Conservation (phyloP, 768 basidiomycete genomes). For the Pisolithus marmoratus region DNA sequence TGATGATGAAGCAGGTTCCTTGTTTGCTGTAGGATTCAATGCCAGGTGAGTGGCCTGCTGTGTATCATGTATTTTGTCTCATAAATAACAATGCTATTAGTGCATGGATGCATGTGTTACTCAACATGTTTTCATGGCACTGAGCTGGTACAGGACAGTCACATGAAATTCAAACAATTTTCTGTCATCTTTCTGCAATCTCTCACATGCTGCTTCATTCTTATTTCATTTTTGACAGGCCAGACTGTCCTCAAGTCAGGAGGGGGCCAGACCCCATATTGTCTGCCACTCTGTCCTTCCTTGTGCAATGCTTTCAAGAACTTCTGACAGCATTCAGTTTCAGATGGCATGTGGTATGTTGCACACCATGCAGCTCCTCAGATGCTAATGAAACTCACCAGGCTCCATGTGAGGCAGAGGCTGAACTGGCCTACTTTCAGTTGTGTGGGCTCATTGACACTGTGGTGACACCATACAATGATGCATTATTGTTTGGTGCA, state of each 20-base stretch:
- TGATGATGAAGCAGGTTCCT: neutral
- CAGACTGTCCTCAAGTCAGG: slow-evolving; percentile 37
- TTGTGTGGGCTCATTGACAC: neutral
- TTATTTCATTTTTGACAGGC: slow-evolving; percentile 50
- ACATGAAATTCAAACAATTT: slow-evolving; percentile 39
- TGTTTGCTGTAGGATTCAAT: neutral
- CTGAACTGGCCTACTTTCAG: slow-evolving; percentile 1
- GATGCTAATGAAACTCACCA: neutral
- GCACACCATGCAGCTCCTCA: neutral
- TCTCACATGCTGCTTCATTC: slow-evolving; percentile 32
- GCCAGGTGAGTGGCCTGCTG: neutral
- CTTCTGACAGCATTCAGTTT: slow-evolving; percentile 40
- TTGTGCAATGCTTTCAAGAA: slow-evolving; percentile 19
- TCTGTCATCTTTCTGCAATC: slow-evolving; percentile 36
- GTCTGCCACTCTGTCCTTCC: neutral
- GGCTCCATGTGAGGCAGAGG: slow-evolving; percentile 5
- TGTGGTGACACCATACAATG: neutral
- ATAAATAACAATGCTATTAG: neutral
- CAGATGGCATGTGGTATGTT: slow-evolving; percentile 22
- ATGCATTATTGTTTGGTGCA: slow-evolving; percentile 2
- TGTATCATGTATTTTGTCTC: neutral
- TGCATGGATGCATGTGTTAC: slow-evolving; percentile 6
- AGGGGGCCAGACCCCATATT: slow-evolving; percentile 28
- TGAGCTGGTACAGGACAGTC: slow-evolving; percentile 32
- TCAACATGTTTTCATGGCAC: neutral